phyloP scores from a whole-genome alignment of 441 rosid genomes.

The Raphanus hybrid region DNA sequence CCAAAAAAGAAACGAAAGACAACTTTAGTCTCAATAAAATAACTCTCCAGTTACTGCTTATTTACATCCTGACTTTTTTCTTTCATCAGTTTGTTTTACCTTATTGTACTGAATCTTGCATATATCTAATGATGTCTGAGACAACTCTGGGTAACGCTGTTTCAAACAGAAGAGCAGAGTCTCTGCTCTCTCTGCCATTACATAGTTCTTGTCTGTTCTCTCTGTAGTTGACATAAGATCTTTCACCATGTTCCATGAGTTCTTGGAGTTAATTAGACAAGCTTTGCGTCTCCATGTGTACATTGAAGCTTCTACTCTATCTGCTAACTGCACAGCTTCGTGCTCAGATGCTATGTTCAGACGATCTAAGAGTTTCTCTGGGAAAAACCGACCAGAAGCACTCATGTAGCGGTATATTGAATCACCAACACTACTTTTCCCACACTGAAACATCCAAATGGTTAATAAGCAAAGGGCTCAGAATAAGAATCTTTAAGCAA shows the following conservation, averaged over 20 bases:
- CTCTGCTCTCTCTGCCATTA: slow-evolving; percentile 60
- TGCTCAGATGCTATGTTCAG: slow-evolving; percentile 54
- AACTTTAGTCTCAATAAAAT: not conserved
- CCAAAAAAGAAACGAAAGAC: not conserved
- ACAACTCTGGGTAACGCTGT: slow-evolving; percentile 57
- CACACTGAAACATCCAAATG: slow-evolving; percentile 23
- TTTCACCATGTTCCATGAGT: slow-evolving; percentile 62
- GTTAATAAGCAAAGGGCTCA: not conserved
- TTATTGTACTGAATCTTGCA: slow-evolving; percentile 45
- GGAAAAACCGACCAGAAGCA: slow-evolving; percentile 47
- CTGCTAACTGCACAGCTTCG: slow-evolving; percentile 63
- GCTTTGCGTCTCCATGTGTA: slow-evolving; percentile 73
- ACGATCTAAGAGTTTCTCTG: slow-evolving; percentile 49
- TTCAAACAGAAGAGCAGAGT: slow-evolving; percentile 57
- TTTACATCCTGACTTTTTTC: not conserved
- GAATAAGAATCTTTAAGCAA: not conserved
- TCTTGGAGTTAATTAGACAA: slow-evolving; percentile 53
- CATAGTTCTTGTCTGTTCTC: slow-evolving; percentile 56
- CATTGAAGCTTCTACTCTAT: slow-evolving; percentile 60
- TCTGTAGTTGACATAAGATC: slow-evolving; percentile 50
- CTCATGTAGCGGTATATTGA: slow-evolving; percentile 48
- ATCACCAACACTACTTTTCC: slow-evolving; percentile 56
- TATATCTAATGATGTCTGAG: slow-evolving; percentile 63
- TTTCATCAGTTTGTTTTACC: slow-evolving; percentile 22
- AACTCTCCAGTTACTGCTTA: not conserved